Conservation (phyloP, 495 filamentous ascomycete genomes). For the Tuber aestivum region DNA sequence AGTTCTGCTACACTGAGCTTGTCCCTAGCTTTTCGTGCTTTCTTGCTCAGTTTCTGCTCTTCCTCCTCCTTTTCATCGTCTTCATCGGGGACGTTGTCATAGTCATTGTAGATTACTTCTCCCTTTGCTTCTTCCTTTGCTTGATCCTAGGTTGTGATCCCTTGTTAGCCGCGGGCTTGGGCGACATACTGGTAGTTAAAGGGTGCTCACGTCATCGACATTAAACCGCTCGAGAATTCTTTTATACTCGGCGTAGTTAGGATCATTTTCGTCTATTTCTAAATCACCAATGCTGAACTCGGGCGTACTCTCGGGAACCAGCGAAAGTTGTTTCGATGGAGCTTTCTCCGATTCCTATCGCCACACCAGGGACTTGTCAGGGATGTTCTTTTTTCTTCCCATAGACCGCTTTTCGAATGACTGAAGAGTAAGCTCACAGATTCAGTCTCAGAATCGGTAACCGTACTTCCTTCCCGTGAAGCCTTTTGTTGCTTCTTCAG, state of each 20-base stretch:
- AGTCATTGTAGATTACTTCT: slow-evolving; percentile 77
- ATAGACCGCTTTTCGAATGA: slow-evolving; percentile 26
- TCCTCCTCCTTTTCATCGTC: slow-evolving; percentile 65
- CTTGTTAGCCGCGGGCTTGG: slow-evolving; percentile 10
- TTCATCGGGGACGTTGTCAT: slow-evolving; percentile 81
- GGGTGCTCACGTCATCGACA: slow-evolving; percentile 36
- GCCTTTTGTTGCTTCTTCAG: slow-evolving; percentile 62
- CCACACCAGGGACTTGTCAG: slow-evolving; percentile 18
- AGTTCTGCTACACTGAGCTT: slow-evolving; percentile 92
- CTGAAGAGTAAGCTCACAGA: slow-evolving; percentile 20
- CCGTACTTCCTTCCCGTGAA: slow-evolving; percentile 29
- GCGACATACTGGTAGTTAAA: neutral
- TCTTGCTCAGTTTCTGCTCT: slow-evolving; percentile 74
- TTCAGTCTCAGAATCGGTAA: slow-evolving; percentile 40
- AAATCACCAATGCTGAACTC: slow-evolving; percentile 44
- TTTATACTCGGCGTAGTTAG: slow-evolving; percentile 76
- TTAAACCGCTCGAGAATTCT: slow-evolving; percentile 69
- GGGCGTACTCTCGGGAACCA: slow-evolving; percentile 47
- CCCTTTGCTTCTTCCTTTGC: slow-evolving; percentile 72
- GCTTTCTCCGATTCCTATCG: slow-evolving; percentile 41
- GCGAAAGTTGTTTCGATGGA: slow-evolving; percentile 43
- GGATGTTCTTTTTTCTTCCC: slow-evolving; percentile 5
- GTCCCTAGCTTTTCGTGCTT: slow-evolving; percentile 80
- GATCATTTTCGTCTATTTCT: slow-evolving; percentile 59
- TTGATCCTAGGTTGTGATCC: slow-evolving; percentile 44